A percentile compares a stretch with the other conserved stretches of the same genome.
These are phyloP conservation scores for Nematodospora anomalae DNA, from an alignment of 1,139 yeast genomes.

Conservation along the genomic window DNA sequence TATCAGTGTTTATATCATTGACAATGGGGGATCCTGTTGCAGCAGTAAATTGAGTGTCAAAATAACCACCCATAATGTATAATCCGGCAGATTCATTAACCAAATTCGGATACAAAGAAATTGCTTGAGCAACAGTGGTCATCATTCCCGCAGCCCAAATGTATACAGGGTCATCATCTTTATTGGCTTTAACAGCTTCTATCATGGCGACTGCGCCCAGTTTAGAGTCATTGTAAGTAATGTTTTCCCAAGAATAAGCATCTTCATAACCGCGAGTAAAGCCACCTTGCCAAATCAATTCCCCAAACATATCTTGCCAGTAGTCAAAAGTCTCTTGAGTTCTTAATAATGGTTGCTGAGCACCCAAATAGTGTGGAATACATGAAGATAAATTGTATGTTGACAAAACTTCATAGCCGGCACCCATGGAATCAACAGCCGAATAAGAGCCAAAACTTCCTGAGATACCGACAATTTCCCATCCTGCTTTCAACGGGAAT, in stretches of 20 bases:
- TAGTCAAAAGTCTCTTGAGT: conserved; percentile 37
- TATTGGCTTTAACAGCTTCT: conserved; percentile 33
- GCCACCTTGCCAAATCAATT: conserved; percentile 44
- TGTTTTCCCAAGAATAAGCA: conserved; percentile 27
- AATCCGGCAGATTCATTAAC: conserved; percentile 39
- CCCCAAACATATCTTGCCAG: conserved; percentile 38
- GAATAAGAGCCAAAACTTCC: conserved; percentile 39
- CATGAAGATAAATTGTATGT: conserved; percentile 34
- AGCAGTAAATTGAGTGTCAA: conserved; percentile 37
- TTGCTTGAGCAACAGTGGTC: conserved; percentile 46
- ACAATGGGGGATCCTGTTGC: conserved; percentile 27
- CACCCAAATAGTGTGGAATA: conserved; percentile 40
- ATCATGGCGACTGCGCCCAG: conserved; percentile 40
- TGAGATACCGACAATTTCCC: conserved; percentile 39
- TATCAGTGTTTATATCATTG: conserved; percentile 40
- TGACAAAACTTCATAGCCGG: conserved; percentile 24
- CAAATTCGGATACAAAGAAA: conserved; percentile 35
- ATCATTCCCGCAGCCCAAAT: conserved; percentile 40
- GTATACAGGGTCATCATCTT: conserved; percentile 31
- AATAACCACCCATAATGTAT: conserved; percentile 44
- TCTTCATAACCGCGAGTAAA: conserved; percentile 30
- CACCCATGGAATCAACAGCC: conserved; percentile 34
- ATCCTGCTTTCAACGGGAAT: conserved; percentile 38
- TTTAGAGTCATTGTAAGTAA: conserved; percentile 25
- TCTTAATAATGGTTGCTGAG: conserved; percentile 35